A percentile compares a stretch with the other conserved stretches of the same genome.
These are phyloP conservation scores for Verticillium dahliae DNA, from an alignment of 2,329 filamentous ascomycete species.

Conservation along the genomic window DNA sequence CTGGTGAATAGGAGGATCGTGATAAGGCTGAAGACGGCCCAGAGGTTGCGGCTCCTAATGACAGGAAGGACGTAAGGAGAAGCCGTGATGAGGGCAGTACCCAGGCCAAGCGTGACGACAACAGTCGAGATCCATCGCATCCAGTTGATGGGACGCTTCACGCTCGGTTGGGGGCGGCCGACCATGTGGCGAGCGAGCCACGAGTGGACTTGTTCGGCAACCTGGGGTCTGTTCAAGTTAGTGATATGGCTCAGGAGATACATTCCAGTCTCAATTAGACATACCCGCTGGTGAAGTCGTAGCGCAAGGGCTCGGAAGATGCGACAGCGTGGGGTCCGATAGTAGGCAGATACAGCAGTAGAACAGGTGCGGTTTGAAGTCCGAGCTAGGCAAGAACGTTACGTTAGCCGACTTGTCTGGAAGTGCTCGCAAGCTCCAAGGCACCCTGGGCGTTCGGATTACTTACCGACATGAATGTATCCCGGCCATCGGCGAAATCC, in stretches of 20 bases:
- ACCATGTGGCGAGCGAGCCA: conserved; percentile 78
- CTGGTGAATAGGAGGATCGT: conserved; percentile 87
- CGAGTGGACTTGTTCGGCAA: conserved; percentile 69
- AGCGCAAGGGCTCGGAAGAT: conserved; percentile 64
- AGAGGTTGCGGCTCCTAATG: conserved; percentile 84
- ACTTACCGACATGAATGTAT: conserved; percentile 78
- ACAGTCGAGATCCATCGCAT: conserved; percentile 62
- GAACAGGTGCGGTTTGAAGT: conserved; percentile 88
- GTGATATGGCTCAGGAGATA: not conserved
- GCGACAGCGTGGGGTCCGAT: conserved; percentile 69
- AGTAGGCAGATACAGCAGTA: conserved; percentile 83
- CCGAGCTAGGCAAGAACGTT: conserved; percentile 57
- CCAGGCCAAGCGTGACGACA: conserved; percentile 61
- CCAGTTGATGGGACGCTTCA: conserved; percentile 85
- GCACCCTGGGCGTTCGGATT: not conserved
- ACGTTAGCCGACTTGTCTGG: conserved; percentile 3
- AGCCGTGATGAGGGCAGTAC: conserved; percentile 64
- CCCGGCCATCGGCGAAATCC: conserved; percentile 80
- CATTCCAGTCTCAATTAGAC: conserved; percentile 15
- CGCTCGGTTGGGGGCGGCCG: conserved; percentile 67
- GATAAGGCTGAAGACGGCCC: conserved; percentile 86
- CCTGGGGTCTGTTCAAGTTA: conserved; percentile 49
- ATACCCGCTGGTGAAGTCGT: conserved; percentile 79
- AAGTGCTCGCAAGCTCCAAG: not conserved
- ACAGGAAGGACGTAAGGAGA: conserved; percentile 76